Base-by-base conservation (phyloP, 108 stramenopile species). In the Cyclotella sp. region DNA sequence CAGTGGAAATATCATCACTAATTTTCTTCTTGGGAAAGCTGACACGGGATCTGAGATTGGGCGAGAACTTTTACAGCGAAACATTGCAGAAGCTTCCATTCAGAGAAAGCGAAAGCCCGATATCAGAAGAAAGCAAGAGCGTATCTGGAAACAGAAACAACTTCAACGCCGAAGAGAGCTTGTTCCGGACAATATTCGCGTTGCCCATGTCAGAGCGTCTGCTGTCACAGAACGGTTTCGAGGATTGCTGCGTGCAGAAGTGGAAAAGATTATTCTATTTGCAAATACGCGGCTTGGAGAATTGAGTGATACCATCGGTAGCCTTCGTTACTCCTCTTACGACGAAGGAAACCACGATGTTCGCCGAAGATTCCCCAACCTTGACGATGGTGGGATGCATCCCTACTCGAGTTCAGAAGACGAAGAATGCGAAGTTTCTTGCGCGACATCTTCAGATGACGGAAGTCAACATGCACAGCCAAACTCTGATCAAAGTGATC, bases 351-450 rank as follows among this genome's bases (percentile, higher is more conserved):
- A 75, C 39, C 68, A 66, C 34, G 67, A 81, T 53, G 54, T 75
- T 22, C 39, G 80, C 60, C 60, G 53, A 28, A 85, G 87, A 60
- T 67, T 63, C 34, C 89, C 84, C 30, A 86, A 88, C 60, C 62
- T 93, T 12, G 80, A 82, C 9, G 90, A 93, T 72, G 78, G 87
- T 19, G 90, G 92, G 9, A 87, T 90, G 60, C 78, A 77, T 24
- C 79, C 68, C 19, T 44, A 42, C 44, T 68, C 63, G 34, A 59
- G 75, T 42, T 67, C 71, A 24, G 75, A 78, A 43, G 73, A 73
- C 10, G 71, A 68, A 12, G 68, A 70, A 24, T 47, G 67, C 39
- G 47, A 54, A 29, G 41, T 44, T 30, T 79, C 79, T 28, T 61
- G 65, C 21, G 68, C 34, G 13, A 71, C 83, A 40, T 70, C 73